Base-by-base conservation (phyloP, 495 filamentous ascomycete genomes). In the Penicillium cosmopolitanum region DNA sequence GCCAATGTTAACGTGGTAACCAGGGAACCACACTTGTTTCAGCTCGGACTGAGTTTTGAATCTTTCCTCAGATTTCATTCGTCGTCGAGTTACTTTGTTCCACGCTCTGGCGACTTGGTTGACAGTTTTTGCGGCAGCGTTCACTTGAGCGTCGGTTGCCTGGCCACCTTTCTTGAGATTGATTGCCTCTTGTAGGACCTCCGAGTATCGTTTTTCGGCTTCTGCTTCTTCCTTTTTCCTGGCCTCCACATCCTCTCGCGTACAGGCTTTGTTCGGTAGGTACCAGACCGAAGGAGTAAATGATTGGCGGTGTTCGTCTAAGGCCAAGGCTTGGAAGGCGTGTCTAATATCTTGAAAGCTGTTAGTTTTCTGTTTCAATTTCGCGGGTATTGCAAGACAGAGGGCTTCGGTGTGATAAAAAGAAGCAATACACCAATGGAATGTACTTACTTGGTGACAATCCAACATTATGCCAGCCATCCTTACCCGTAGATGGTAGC, bases 271-370 rank as follows among this genome's bases (percentile, higher is more conserved):
- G 15, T 51, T 67, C 38, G 73, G 71, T 50, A 76, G 63, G 68
- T 77, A 71, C 83, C 83, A 87, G 6, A 87, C 54, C 1, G 81
- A 79, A 2, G 85, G 84, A 18, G 66, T 53, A 60, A 84, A 86
- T 4, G 81, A 69, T 0, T 67, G 66, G 1, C 84, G 75, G 19
- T 71, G 64, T 62, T 87, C 84, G 48, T 87, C 84, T 2, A 88
- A 67, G 10, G 83, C 76, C 12, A 87, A 63, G 35, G 85, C 85
- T 28, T 88, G 85, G 61, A 80, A 87, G 8, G 85, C 85, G 58
- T 85, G 71, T 50, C 80, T 67, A 50, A 87, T 76, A 53, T 78
- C 63, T 66, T 44, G 42, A 16, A 44, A 8, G 5, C 4, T 16
- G 42, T 44, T 13, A 44, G 42, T 5, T 19, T 44, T 10, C 11